A percentile compares a stretch with the other conserved stretches of the same genome.
These are phyloP conservation scores for Sporothrix dimorphospora DNA, from an alignment of 2,329 filamentous ascomycete species.

Conservation along the genomic window DNA sequence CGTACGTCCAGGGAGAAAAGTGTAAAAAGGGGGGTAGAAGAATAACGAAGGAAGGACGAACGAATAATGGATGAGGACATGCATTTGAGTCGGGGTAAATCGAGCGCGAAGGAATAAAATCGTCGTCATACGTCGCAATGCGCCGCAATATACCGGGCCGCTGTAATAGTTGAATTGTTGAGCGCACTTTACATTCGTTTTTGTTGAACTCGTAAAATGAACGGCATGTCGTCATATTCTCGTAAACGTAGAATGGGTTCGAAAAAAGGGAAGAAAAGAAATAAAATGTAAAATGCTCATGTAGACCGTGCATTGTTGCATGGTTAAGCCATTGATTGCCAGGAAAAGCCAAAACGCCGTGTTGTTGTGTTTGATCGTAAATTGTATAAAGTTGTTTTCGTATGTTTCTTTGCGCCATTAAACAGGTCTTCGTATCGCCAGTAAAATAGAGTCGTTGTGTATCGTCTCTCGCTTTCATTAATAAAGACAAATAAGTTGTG, in stretches of 20 bases:
- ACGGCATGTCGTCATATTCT: background rate
- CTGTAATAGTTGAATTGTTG: background rate
- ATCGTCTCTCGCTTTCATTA: slow-evolving; percentile 1
- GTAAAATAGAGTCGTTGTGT: background rate
- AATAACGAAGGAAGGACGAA: background rate
- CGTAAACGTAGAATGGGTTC: background rate
- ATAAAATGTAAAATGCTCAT: background rate
- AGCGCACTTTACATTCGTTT: background rate
- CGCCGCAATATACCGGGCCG: slow-evolving; percentile 7
- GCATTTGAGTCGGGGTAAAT: background rate
- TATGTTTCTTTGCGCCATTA: slow-evolving; percentile 17
- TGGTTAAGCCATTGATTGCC: background rate
- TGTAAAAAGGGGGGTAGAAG: background rate
- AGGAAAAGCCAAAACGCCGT: slow-evolving; percentile 18
- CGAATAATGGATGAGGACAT: background rate
- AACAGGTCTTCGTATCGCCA: background rate
- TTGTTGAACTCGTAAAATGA: slow-evolving; percentile 5
- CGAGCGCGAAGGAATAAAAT: background rate
- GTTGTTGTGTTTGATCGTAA: slow-evolving; percentile 13
- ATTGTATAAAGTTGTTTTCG: background rate
- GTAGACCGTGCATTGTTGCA: background rate
- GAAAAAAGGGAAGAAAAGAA: background rate
- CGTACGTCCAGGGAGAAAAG: background rate
- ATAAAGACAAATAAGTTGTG: background rate
- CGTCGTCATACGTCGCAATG: slow-evolving; percentile 12